A percentile compares a stretch with the other conserved stretches of the same genome.
Conservation (phyloP, 139 green algal genomes). For the Chara braunii region DNA sequence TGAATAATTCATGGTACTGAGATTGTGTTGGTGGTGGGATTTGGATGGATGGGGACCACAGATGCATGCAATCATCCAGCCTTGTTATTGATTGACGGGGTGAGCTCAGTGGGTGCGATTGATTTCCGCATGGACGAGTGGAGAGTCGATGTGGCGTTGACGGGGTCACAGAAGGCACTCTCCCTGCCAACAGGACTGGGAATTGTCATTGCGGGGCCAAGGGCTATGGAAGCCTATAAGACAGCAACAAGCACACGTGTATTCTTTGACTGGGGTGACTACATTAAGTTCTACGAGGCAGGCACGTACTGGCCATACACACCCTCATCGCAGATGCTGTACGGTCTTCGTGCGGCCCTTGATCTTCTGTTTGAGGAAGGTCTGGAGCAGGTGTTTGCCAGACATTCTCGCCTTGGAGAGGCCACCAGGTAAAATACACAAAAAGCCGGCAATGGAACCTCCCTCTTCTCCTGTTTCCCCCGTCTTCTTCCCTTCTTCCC, state of each 20-base stretch:
- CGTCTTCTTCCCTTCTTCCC: no score
- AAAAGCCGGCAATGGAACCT: no score
- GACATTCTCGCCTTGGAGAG: conserved; percentile 75
- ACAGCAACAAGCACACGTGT: conserved; percentile 25
- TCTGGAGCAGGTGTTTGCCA: conserved; percentile 74
- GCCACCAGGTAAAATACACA: conserved; percentile 57
- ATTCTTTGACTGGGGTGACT: conserved; percentile 86
- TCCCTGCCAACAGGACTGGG: conserved; percentile 87
- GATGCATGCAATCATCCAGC: conserved; percentile 68
- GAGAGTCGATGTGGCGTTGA: conserved; percentile 89
- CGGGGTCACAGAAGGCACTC: conserved; percentile 91
- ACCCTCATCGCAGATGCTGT: conserved; percentile 67
- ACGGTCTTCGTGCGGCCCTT: conserved; percentile 74
- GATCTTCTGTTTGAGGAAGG: conserved; percentile 72
- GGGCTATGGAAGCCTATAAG: conserved; percentile 41
- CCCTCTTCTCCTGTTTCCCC: no score
- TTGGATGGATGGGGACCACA: no score
- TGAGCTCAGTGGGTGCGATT: conserved; percentile 86
- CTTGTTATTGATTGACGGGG: conserved; percentile 84
- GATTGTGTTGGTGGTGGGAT: no score
- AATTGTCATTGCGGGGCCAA: conserved; percentile 71
- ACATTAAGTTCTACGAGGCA: conserved; percentile 48
- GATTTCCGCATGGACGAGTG: conserved; percentile 83
- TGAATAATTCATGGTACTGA: no score
- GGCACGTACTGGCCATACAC: conserved; percentile 55